A percentile compares a stretch with the other conserved stretches of the same genome.
Conservation (phyloP, 768 basidiomycete species). For the Russula sp. region DNA sequence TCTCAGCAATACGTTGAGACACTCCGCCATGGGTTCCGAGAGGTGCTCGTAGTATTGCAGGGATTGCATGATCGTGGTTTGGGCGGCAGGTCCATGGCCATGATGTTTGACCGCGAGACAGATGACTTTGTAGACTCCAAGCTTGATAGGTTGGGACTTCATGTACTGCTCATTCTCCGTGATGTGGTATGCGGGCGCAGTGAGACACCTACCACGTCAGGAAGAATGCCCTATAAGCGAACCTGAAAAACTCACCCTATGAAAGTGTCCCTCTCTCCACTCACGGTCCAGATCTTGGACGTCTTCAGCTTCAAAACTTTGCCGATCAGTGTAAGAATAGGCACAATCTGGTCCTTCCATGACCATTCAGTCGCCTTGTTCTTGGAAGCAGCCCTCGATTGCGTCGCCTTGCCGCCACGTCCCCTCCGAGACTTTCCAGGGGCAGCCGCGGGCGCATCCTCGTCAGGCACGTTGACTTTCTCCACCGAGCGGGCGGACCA, state of each 20-base stretch:
- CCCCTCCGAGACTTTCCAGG: conserved; percentile 50
- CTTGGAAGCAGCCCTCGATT: conserved; percentile 39
- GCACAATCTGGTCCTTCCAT: conserved; percentile 74
- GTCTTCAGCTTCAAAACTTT: conserved; percentile 63
- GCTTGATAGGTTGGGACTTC: conserved; percentile 66
- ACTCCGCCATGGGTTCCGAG: conserved; percentile 90
- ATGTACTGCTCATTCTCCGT: conserved; percentile 84
- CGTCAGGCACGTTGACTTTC: conserved; percentile 55
- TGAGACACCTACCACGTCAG: conserved; percentile 60
- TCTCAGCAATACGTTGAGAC: conserved; percentile 67
- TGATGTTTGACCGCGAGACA: conserved; percentile 92
- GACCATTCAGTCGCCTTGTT: conserved; percentile 47
- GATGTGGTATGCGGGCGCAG: conserved; percentile 81
- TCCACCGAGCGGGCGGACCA: conserved; percentile 87
- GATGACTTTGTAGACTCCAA: conserved; percentile 80
- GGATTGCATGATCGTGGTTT: conserved; percentile 86
- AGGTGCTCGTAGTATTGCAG: conserved; percentile 94
- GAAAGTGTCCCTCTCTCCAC: conserved; percentile 79
- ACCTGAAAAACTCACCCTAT: conserved; percentile 54
- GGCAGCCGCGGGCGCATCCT: conserved; percentile 41
- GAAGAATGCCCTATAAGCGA: conserved; percentile 8
- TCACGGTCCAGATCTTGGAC: conserved; percentile 86
- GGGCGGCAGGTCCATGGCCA: conserved; percentile 73
- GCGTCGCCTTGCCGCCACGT: conserved; percentile 50
- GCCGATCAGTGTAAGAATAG: conserved; percentile 61